phyloP scores from a whole-genome alignment of 345 rosid species.

The Populus ilicifolia region DNA sequence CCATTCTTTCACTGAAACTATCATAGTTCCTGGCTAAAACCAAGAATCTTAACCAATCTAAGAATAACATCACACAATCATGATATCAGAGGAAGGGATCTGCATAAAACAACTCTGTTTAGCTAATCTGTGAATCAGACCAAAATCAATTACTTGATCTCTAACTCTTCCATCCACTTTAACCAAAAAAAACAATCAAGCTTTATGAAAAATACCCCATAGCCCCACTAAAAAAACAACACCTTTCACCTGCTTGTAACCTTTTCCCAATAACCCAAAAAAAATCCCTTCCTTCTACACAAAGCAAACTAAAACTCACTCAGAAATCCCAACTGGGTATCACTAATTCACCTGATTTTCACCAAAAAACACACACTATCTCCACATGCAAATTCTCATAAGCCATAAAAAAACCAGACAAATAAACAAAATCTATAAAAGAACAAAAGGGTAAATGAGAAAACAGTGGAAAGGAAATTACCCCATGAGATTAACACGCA shows the following conservation, averaged over 20 bases:
- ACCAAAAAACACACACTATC: not conserved
- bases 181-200: not conserved
- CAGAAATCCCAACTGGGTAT: not conserved
- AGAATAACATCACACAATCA: not conserved
- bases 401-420: not conserved
- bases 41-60: not conserved
- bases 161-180: not conserved
- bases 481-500: slow-evolving; percentile 96
- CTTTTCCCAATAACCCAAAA: not conserved
- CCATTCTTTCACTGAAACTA: not conserved
- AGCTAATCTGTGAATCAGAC: not conserved
- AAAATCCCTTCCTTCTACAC: not conserved
- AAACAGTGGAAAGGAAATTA: slow-evolving; percentile 21
- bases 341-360: not conserved
- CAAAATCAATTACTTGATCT: slow-evolving; percentile 9
- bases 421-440: not conserved
- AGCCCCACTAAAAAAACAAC: not conserved
- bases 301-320: not conserved
- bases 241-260: not conserved
- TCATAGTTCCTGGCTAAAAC: not conserved
- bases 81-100: slow-evolving; percentile 8
- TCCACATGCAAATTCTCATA: not conserved
- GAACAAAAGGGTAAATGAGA: not conserved
- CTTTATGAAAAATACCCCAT: not conserved
- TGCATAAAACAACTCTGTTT: not conserved